Base-by-base conservation (phyloP, 768 basidiomycete genomes). In the Tubosaeta sp. region DNA sequence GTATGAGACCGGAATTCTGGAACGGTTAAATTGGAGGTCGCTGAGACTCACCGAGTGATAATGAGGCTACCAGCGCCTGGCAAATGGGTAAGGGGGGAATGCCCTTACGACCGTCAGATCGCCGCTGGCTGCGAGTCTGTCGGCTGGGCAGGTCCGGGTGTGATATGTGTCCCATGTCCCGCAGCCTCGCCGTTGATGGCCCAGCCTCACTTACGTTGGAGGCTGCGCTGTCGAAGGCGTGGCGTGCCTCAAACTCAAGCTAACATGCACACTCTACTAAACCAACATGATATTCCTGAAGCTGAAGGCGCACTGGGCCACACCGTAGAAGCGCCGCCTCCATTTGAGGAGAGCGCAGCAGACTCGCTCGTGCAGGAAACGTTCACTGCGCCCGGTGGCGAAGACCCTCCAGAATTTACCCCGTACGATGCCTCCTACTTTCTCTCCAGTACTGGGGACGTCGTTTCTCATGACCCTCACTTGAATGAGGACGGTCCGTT, bases 401-500 rank as follows among this genome's bases (percentile, higher is more conserved):
- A 73, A n/a, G 72, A 76, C 16, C 87, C 86, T 1, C 86, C 86
- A 4, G 67, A 67, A 3, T 89, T 87, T 56, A 62, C 81, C 2
- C 77, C 76, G 0, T 88, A 88, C 60, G 68, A 80, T 13, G 84
- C 87, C 18, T 76, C 84, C 52, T 82, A 72, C 66, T 82, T 80
- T 55, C 66, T 75, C 21, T 70, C 70, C 1, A 65, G 65, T 30
- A 50, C 69, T 36, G 82, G 80, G 3, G 65, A 82, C 41, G 71
- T 86, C 52, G 68, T 89, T 47, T 86, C 86, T 13, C 87, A 89
- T 63, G 88, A 90, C 57, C 69, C 64, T 6, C 84, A 86, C 60
- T 65, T 87, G 41, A 87, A 87, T 51, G 67, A 76, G 44, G 85
- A 87, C 57, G 84, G 84, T 73, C 48, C 29, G 71, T 62, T 48